phyloP scores from a whole-genome alignment of 164 flowering plant species.

The Dillenia suffruticosa region DNA sequence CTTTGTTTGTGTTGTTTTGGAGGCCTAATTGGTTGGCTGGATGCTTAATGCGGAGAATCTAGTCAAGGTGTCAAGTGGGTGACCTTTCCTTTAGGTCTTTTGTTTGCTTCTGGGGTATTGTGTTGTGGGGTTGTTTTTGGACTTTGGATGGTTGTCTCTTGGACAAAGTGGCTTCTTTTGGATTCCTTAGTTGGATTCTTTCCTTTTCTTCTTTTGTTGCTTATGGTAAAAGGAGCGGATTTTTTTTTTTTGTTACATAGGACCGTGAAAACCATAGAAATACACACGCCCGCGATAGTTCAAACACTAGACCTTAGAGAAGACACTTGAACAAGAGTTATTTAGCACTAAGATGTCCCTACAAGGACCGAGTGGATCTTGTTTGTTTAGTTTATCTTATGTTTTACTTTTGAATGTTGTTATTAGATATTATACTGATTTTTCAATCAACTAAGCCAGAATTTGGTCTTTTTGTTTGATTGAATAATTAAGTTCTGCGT shows the following conservation, averaged over 20 bases:
- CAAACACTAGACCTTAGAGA: too few relatives aligned
- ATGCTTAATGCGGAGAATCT: constrained; percentile 16
- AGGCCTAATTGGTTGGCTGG: constrained; percentile 14
- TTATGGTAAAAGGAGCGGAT: not conserved
- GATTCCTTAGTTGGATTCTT: constrained; percentile 14
- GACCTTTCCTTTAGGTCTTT: constrained; percentile 13
- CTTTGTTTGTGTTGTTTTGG: not conserved
- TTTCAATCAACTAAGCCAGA: too few relatives aligned
- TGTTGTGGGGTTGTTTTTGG: constrained; percentile 17
- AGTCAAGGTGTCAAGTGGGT: constrained; percentile 15
- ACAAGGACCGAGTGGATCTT: too few relatives aligned
- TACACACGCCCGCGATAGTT: not conserved
- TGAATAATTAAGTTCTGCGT: too few relatives aligned
- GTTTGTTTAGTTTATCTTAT: too few relatives aligned
- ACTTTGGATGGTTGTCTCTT: constrained; percentile 26
- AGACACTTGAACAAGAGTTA: too few relatives aligned
- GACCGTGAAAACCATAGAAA: too few relatives aligned
- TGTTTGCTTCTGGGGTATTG: constrained; percentile 15
- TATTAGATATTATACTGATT: too few relatives aligned
- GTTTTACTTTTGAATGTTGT: too few relatives aligned
- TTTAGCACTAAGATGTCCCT: too few relatives aligned
- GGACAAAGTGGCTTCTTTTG: constrained; percentile 20
- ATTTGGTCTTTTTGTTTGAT: too few relatives aligned
- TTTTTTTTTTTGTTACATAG: constrained; percentile 8
- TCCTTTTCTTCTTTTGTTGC: constrained; percentile 5